Evolutionary conservation across 306 rosid genomes (phyloP).

Genomic region (Boehmeria nivea): DNA sequence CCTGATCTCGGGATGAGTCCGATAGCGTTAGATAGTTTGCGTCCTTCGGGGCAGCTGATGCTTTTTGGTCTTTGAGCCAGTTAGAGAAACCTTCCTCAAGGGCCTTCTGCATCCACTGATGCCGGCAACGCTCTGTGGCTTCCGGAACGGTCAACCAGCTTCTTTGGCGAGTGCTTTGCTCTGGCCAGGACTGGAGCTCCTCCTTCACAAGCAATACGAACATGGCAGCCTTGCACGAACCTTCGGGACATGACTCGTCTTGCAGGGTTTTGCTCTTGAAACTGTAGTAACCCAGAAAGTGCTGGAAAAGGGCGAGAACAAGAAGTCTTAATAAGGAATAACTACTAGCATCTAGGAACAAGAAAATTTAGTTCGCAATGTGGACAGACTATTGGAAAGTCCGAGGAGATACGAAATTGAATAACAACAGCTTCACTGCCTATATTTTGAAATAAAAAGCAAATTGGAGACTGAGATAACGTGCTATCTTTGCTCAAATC

Average conservation of each 20-base stretch:
- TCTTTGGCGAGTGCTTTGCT: constrained; percentile 35
- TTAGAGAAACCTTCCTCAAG: constrained; percentile 30
- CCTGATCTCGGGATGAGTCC: constrained; percentile 6
- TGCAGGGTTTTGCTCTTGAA: constrained; percentile 40
- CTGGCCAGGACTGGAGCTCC: constrained; percentile 41
- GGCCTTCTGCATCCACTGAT: constrained; percentile 36
- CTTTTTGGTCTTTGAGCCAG: constrained; percentile 25
- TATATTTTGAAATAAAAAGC: no score
- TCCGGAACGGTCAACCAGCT: constrained; percentile 34
- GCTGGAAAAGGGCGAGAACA: constrained; percentile 16
- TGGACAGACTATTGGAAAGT: no score
- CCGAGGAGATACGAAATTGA: no score
- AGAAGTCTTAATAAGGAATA: no score
- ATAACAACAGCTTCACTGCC: no score
- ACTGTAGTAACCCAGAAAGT: constrained; percentile 29
- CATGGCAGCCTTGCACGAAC: constrained; percentile 39
- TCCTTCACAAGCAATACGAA: constrained; percentile 37
- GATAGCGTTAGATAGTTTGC: constrained; percentile 13
- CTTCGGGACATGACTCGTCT: constrained; percentile 33
- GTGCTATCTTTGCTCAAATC: no score
- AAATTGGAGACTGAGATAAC: no score
- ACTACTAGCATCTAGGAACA: no score
- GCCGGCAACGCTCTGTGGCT: constrained; percentile 27
- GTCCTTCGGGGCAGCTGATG: constrained; percentile 1
- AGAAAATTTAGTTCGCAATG: no score